Percentiles rank a stretch among this genome's conserved stretches.
Conservation (phyloP, 108 stramenopile genomes). For the Skeletonema tropicum region DNA sequence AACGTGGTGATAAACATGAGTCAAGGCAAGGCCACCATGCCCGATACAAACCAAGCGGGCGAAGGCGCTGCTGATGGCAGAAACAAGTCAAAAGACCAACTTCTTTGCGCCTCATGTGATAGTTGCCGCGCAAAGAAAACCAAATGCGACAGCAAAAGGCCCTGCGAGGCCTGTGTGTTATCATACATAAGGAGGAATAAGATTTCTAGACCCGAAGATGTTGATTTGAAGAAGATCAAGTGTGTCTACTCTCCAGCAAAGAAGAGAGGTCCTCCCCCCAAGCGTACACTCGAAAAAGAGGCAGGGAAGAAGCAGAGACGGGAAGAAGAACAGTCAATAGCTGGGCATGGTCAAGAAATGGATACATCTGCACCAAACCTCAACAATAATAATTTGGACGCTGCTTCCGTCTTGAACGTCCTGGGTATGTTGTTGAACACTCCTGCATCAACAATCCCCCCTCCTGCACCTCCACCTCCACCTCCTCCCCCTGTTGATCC, state of each 20-base stretch:
- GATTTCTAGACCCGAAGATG: constrained; percentile 59
- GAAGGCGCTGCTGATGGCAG: background rate
- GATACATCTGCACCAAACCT: background rate
- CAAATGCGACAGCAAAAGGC: constrained; percentile 78
- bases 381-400: background rate
- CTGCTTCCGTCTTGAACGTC: background rate
- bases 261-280: constrained; percentile 81
- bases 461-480: constrained; percentile 33
- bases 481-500: no score
- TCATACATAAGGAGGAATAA: constrained; percentile 85
- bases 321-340: background rate
- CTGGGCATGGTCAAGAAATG: background rate
- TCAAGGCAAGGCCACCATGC: background rate
- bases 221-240: constrained; percentile 50
- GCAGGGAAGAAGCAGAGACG: background rate
- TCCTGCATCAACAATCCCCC: constrained; percentile 14
- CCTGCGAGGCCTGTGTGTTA: constrained; percentile 73
- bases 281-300: constrained; percentile 16
- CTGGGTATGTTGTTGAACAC: constrained; percentile 5
- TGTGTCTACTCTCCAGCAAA: constrained; percentile 86
- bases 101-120: constrained; percentile 79
- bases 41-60: background rate
- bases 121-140: constrained; percentile 84
- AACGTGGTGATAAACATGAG: background rate
- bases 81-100: background rate